Evolutionary conservation across 2,329 filamentous ascomycete genomes (phyloP).

Genomic region (Apiospora arundinis): DNA sequence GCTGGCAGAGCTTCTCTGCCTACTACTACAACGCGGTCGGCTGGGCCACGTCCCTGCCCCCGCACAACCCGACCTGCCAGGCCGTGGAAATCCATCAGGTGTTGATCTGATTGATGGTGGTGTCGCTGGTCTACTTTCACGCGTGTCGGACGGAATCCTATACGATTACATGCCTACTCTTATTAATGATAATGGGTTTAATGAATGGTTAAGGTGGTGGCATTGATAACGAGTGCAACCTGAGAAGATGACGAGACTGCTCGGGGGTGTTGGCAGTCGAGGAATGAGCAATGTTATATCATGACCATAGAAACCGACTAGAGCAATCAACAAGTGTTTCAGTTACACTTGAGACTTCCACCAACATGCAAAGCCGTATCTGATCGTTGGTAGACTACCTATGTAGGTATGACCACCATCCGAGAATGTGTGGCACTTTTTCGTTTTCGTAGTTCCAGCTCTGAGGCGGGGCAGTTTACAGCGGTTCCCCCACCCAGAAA

Average conservation of each 20-base stretch:
- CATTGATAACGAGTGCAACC: background rate
- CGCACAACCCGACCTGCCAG: slow-evolving; percentile 46
- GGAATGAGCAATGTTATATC: background rate
- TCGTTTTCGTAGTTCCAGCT: too few species aligned
- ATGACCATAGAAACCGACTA: background rate
- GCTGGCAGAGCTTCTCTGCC: slow-evolving; percentile 40
- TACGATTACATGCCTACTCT: background rate
- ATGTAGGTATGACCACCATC: too few species aligned
- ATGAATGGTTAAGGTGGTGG: background rate
- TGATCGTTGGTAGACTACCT: too few species aligned
- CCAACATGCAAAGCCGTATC: too few species aligned
- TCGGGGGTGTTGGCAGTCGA: background rate
- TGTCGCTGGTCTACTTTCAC: background rate
- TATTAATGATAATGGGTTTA: background rate
- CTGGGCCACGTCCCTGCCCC: slow-evolving; percentile 37
- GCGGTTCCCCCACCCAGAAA: too few species aligned
- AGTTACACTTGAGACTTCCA: background rate
- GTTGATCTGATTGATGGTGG: background rate
- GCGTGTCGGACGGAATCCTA: background rate
- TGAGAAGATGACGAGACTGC: background rate
- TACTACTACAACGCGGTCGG: slow-evolving; percentile 45
- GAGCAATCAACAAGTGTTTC: background rate
- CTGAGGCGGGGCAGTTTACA: too few species aligned
- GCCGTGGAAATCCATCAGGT: slow-evolving; percentile 36
- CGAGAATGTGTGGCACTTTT: too few species aligned